Evolutionary conservation across 225 moss, liverwort and hornwort species (phyloP), one percentile per base, ranked within the genome.

Genomic region (Asterella californica): DNA sequence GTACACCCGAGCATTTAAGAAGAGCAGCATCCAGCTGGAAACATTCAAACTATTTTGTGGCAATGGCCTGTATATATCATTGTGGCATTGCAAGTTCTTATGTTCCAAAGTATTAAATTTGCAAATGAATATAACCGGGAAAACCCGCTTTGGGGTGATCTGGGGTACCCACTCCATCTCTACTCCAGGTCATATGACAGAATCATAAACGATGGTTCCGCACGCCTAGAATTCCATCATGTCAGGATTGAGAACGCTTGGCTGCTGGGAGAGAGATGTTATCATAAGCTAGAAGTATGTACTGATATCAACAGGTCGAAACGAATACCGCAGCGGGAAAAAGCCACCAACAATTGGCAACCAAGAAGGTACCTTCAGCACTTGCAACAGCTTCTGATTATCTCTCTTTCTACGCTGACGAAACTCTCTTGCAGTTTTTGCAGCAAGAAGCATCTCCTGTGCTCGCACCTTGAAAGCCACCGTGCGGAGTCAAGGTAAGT

Each of bases 381-480:
- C 87, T 81, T 88, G 88, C 46, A 94, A 82, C 66, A 92, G 84
- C 80, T 89, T 90, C 33, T 90, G 91, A 76, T 87, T 92, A 57
- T 91, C 88, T 74, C 85, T 88, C 48, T 85, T 86, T 79, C 90
- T 91, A 79, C 91, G 92, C 80, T 89, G 89, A 33, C 92, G 92
- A 87, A 91, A 96, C 71, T 91, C 89, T 82, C 88, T 90, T 75
- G 92, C 89, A 73, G 88, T 86, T 68, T 89, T 88, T 46, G 91
- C 90, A 82, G 94, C 96, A 71, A 90, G 88, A 76, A 96, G 87
- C 92, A 90, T 94, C 82, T 96, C 96, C 76, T 96, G 96, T 82
- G 92, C 94, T 67, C 96, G 90, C 81, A 96, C 96, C 95, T 96
- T 80, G 45, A 76, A 38, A 78, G 15, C 29, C 61, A 72, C 15